A percentile compares a stretch with the other conserved stretches of the same genome.
These are phyloP conservation scores for Coniochaeta sp. DNA, from an alignment of 2,329 filamentous ascomycete genomes.

Conservation along the genomic window DNA sequence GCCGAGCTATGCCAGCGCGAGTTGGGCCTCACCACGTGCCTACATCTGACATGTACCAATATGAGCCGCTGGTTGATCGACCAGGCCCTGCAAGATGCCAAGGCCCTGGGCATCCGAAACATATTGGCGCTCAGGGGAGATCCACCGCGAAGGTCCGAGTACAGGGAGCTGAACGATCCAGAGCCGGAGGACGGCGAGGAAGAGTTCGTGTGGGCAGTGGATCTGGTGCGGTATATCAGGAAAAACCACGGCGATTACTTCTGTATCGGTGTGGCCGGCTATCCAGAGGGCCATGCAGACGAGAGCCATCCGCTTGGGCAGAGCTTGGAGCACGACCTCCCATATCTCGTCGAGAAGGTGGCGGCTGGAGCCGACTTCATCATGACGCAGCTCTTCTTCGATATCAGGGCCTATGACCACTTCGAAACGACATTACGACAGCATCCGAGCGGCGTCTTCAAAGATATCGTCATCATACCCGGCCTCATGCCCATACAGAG, in stretches of 20 bases:
- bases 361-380: constrained; percentile 92
- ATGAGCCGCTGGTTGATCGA: constrained; percentile 86
- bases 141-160: constrained; percentile 83
- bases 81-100: constrained; percentile 82
- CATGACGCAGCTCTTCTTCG: constrained; percentile 97
- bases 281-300: constrained; percentile 91
- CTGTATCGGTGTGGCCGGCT: constrained; percentile 88
- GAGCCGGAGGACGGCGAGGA: constrained; percentile 63
- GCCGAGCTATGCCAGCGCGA: constrained; percentile 93
- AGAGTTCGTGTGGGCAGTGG: constrained; percentile 82
- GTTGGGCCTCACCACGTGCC: constrained; percentile 83
- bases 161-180: constrained; percentile 56
- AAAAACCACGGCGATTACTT: constrained; percentile 88
- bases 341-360: constrained; percentile 84
- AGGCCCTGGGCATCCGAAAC: constrained; percentile 83
- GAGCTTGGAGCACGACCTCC: constrained; percentile 71
- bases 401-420: constrained; percentile 69
- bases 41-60: constrained; percentile 96
- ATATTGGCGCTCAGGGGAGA: constrained; percentile 89
- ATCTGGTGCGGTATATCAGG: constrained; percentile 84
- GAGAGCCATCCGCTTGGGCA: constrained; percentile 71
- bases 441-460: constrained; percentile 80
- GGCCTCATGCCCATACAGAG: constrained; percentile 97
- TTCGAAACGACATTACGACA: constrained; percentile 73
- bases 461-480: constrained; percentile 81